Conservation (phyloP, 2,329 filamentous ascomycete genomes). For the Domatiomyces catenatus region DNA sequence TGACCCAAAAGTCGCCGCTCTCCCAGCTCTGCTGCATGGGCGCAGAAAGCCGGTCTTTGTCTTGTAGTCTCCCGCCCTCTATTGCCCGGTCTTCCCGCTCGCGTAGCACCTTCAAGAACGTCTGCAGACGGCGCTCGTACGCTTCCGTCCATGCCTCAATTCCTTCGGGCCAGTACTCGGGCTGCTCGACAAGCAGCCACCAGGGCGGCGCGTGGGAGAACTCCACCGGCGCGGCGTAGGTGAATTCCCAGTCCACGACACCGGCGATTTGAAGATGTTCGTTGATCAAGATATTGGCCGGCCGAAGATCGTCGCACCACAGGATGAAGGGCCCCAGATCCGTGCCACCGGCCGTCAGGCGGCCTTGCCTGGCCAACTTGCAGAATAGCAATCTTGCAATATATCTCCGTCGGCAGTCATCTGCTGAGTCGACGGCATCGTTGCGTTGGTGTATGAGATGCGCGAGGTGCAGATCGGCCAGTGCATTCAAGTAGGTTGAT, state of each 20-base stretch:
- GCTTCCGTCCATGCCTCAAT: conserved; percentile 12
- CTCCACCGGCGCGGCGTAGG: conserved; percentile 16
- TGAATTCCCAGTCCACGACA: conserved; percentile 21
- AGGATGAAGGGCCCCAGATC: conserved; percentile 17
- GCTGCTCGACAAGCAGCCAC: conserved; percentile 18
- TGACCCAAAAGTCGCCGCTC: no score
- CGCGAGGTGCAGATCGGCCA: no score
- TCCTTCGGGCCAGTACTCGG: conserved; percentile 15
- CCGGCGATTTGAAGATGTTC: conserved; percentile 11
- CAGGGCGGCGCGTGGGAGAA: conserved; percentile 13
- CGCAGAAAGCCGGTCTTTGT: no score
- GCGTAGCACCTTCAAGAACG: conserved; percentile 10
- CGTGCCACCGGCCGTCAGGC: conserved; percentile 11
- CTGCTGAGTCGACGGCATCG: no score
- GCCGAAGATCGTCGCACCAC: conserved; percentile 19
- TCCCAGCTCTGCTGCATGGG: conserved; percentile 1
- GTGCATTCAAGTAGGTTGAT: no score
- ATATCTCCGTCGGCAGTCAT: no score
- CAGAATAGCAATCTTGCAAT: conserved; percentile 18
- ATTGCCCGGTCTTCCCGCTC: no score
- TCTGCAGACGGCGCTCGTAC: conserved; percentile 10
- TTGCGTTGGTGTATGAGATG: no score
- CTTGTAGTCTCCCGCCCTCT: no score
- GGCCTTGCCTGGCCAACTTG: conserved; percentile 12
- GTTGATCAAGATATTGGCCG: conserved; percentile 18